Evolutionary conservation across 108 stramenopile species (phyloP).

Genomic region (Skeletonema tropicum): DNA sequence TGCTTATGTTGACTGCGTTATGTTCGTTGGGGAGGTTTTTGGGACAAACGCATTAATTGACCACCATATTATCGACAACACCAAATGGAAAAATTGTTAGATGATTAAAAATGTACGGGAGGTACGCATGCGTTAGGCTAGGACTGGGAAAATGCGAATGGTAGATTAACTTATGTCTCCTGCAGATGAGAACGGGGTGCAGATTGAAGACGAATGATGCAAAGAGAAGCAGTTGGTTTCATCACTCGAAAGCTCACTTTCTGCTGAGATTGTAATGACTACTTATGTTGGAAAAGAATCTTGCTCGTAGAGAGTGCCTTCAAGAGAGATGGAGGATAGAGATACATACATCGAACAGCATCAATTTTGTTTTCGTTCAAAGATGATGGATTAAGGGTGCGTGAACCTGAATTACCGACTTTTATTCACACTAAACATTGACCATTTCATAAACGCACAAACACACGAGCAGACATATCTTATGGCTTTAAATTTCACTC

Average conservation of each 20-base stretch:
- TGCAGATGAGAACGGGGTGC: constrained; percentile 42
- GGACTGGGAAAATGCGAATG: constrained; percentile 28
- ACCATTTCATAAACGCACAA: too few species aligned
- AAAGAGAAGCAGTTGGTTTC: constrained; percentile 19
- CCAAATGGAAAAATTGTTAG: constrained; percentile 54
- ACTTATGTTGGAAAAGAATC: constrained; percentile 27
- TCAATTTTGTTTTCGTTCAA: constrained; percentile 30
- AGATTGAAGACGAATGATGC: constrained; percentile 43
- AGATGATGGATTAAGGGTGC: neutral
- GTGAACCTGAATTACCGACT: too few species aligned
- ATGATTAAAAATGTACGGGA: constrained; percentile 9
- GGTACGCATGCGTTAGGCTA: constrained; percentile 54
- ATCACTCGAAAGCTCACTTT: constrained; percentile 41
- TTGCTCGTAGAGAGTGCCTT: constrained; percentile 51
- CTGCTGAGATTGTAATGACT: constrained; percentile 40
- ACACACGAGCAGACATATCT: too few species aligned
- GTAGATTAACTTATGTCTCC: too few species aligned
- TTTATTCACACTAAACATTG: too few species aligned
- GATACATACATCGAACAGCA: constrained; percentile 30
- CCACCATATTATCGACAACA: too few species aligned
- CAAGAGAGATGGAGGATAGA: too few species aligned
- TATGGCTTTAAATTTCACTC: too few species aligned
- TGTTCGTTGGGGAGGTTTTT: constrained; percentile 21
- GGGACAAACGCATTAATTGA: too few species aligned
- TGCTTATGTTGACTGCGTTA: constrained; percentile 7